A percentile compares a stretch with the other conserved stretches of the same genome.
Conservation (phyloP, 2,329 filamentous ascomycete species). For the Ascochyta viciae-villosae region DNA sequence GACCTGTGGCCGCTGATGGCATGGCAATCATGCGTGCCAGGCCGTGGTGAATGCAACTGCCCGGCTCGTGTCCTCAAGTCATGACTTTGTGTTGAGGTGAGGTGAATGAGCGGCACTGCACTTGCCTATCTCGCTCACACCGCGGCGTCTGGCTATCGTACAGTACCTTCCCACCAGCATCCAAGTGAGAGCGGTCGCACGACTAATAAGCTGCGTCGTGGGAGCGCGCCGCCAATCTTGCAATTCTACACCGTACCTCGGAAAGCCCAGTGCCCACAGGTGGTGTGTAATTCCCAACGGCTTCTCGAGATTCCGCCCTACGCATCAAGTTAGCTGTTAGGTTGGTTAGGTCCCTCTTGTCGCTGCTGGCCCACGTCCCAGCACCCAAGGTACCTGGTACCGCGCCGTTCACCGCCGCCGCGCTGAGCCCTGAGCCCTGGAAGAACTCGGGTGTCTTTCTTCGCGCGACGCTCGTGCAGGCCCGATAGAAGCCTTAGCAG, state of each 20-base stretch:
- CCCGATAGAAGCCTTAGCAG: slow-evolving; percentile 43
- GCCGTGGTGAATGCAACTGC: slow-evolving; percentile 6
- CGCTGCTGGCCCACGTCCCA: slow-evolving; percentile 15
- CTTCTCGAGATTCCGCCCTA: slow-evolving; percentile 21
- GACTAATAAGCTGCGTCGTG: slow-evolving; percentile 1
- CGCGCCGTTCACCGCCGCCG: slow-evolving; percentile 37
- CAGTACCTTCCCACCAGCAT: background rate
- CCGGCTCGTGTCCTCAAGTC: slow-evolving; percentile 14
- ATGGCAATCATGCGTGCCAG: background rate
- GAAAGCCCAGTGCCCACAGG: background rate
- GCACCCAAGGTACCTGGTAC: slow-evolving; percentile 27
- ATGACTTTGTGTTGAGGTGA: slow-evolving; percentile 16
- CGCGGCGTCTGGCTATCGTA: slow-evolving; percentile 18
- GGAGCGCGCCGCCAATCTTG: slow-evolving; percentile 11
- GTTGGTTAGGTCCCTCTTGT: slow-evolving; percentile 11
- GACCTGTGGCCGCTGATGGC: too few relatives aligned
- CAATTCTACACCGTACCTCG: background rate
- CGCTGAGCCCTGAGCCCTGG: slow-evolving; percentile 21
- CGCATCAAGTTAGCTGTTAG: slow-evolving; percentile 15
- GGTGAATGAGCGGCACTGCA: slow-evolving; percentile 25
- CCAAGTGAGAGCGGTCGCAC: slow-evolving; percentile 11
- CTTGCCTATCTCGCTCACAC: slow-evolving; percentile 26
- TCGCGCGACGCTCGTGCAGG: slow-evolving; percentile 30
- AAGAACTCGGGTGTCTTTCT: slow-evolving; percentile 40
- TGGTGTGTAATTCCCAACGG: slow-evolving; percentile 17